phyloP scores from a whole-genome alignment of 441 rosid genomes.

The Erodium moschatum region DNA sequence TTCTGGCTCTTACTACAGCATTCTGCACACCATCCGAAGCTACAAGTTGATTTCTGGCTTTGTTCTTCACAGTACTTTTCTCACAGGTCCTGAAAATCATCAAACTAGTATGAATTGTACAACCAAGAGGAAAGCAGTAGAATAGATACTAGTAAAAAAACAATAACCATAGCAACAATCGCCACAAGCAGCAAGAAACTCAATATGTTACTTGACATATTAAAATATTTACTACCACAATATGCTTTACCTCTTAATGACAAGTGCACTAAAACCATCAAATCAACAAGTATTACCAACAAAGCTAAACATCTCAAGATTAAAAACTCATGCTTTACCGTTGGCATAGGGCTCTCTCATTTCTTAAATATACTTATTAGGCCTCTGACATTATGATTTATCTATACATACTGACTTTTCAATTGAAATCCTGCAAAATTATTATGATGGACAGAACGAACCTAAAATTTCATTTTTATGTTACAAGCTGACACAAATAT shows the following conservation, averaged over 20 bases:
- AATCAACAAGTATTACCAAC: neutral
- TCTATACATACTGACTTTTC: neutral
- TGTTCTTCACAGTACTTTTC: constrained; percentile 34
- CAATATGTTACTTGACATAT: neutral
- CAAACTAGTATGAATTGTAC: constrained; percentile 18
- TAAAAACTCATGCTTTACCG: neutral
- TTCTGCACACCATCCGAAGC: constrained; percentile 31
- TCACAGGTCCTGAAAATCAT: constrained; percentile 28
- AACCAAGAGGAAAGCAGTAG: constrained; percentile 16
- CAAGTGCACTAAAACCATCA: neutral
- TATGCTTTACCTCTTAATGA: neutral
- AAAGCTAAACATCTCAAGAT: constrained; percentile 1
- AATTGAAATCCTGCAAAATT: neutral
- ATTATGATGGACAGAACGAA: neutral
- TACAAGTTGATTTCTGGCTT: constrained; percentile 29
- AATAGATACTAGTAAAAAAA: constrained; percentile 11
- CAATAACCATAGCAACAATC: constrained; percentile 4
- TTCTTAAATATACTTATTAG: neutral
- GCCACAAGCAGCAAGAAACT: constrained; percentile 10
- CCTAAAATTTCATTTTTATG: neutral
- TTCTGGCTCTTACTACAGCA: constrained; percentile 28
- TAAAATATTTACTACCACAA: neutral
- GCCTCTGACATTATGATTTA: neutral
- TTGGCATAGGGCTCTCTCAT: neutral
- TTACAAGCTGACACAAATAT: neutral